A percentile compares a stretch with the other conserved stretches of the same genome.
Conservation (phyloP, 345 rosid genomes). For the Fremontodendron californicum region DNA sequence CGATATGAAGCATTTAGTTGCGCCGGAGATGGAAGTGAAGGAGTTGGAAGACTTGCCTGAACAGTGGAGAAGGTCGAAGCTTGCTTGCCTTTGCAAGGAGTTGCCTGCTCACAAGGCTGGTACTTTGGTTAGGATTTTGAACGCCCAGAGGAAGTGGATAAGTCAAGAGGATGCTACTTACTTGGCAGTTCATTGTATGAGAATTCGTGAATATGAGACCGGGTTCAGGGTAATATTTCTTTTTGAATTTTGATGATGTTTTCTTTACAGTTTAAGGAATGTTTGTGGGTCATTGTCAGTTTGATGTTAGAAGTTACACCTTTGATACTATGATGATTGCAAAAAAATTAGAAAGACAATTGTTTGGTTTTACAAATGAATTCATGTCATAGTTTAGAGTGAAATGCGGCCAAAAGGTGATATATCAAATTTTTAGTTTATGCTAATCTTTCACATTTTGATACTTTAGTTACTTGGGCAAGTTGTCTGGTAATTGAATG, state of each 20-base stretch:
- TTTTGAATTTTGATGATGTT: not conserved
- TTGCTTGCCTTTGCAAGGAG: constrained; percentile 92
- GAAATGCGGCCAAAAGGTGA: not conserved
- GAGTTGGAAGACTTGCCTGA: constrained; percentile 60
- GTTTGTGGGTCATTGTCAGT: too few relatives aligned
- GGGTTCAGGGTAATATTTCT: constrained; percentile 48
- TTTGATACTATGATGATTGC: not conserved
- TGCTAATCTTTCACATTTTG: not conserved
- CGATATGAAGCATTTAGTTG: constrained; percentile 38
- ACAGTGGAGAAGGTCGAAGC: constrained; percentile 77
- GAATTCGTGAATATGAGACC: constrained; percentile 80
- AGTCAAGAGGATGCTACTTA: constrained; percentile 80
- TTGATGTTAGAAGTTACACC: not conserved
- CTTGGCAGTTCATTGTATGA: constrained; percentile 61
- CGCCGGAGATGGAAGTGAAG: constrained; percentile 49
- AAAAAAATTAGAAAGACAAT: too few relatives aligned
- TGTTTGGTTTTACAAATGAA: not conserved
- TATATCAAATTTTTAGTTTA: too few relatives aligned
- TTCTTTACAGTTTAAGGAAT: too few relatives aligned
- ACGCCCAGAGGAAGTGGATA: constrained; percentile 84
- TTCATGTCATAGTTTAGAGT: not conserved
- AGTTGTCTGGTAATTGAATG: not conserved
- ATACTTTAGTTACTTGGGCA: not conserved
- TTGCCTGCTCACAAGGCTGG: constrained; percentile 70
- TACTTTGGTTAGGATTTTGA: constrained; percentile 60